These are phyloP conservation scores for Saturnispora saitoi DNA, from an alignment of 805 yeast species.

Conservation along the genomic window DNA sequence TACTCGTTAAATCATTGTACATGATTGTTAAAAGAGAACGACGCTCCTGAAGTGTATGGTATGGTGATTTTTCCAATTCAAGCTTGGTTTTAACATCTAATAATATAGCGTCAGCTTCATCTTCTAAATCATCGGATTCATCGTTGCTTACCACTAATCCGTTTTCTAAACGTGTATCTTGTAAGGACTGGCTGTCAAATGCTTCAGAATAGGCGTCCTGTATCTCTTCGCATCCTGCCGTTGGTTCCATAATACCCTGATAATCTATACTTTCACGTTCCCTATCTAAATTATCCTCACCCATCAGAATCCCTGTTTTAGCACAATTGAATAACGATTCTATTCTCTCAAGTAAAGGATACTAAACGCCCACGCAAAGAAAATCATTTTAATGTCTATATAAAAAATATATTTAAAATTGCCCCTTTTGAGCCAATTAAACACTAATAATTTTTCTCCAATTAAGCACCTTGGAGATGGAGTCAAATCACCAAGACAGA, in stretches of 20 bases:
- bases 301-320: neutral
- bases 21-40: conserved; percentile 14
- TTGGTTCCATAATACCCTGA: neutral
- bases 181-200: neutral
- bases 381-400: neutral
- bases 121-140: neutral
- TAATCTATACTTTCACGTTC: neutral
- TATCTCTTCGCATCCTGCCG: neutral
- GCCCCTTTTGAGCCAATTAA: neutral
- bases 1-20: conserved; percentile 11
- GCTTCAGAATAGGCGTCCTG: neutral
- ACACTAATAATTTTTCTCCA: neutral
- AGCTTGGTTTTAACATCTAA: neutral
- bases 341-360: no score
- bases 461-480: neutral
- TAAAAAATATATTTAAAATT: neutral
- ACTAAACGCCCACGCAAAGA: neutral
- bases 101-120: conserved; percentile 2
- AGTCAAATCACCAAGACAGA: neutral
- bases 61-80: conserved; percentile 6
- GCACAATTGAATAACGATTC: neutral
- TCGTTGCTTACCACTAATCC: neutral
- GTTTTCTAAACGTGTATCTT: neutral
- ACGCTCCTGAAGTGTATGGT: conserved; percentile 14
- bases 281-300: neutral